These are phyloP conservation scores for Castanea sativa DNA, from an alignment of 306 rosid genomes.

Conservation along the genomic window DNA sequence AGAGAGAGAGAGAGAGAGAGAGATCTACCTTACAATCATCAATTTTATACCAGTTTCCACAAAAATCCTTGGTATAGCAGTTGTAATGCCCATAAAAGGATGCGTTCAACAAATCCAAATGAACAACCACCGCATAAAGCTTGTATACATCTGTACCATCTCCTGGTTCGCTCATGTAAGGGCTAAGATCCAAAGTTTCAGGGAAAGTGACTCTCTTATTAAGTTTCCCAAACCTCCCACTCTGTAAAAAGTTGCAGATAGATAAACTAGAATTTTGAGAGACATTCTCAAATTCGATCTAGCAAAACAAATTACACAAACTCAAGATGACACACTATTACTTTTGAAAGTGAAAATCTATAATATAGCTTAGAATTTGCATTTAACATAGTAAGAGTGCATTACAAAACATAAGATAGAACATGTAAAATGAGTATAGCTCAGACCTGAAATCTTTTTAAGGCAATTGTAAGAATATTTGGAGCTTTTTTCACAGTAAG, in stretches of 20 bases:
- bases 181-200: constrained; percentile 73
- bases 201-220: constrained; percentile 94
- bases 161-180: constrained; percentile 83
- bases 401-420: not conserved
- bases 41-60: constrained; percentile 75
- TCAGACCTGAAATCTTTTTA: constrained; percentile 97
- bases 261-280: constrained; percentile 4
- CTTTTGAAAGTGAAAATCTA: constrained; percentile 3
- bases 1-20: not conserved
- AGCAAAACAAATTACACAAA: not conserved
- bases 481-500: constrained; percentile 84
- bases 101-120: constrained; percentile 94
- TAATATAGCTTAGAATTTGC: not conserved
- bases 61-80: constrained; percentile 83
- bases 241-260: constrained; percentile 47
- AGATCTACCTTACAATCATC: constrained; percentile 81
- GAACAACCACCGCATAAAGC: constrained; percentile 92
- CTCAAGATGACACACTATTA: not conserved
- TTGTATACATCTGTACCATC: constrained; percentile 67
- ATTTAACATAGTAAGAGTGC: constrained; percentile 7
- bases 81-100: constrained; percentile 95
- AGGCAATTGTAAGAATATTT: constrained; percentile 87
- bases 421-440: constrained; percentile 17
- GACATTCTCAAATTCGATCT: not conserved
- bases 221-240: constrained; percentile 94